Evolutionary conservation across 1,139 yeast genomes (phyloP).

Genomic region (Nematodospora anomalae): DNA sequence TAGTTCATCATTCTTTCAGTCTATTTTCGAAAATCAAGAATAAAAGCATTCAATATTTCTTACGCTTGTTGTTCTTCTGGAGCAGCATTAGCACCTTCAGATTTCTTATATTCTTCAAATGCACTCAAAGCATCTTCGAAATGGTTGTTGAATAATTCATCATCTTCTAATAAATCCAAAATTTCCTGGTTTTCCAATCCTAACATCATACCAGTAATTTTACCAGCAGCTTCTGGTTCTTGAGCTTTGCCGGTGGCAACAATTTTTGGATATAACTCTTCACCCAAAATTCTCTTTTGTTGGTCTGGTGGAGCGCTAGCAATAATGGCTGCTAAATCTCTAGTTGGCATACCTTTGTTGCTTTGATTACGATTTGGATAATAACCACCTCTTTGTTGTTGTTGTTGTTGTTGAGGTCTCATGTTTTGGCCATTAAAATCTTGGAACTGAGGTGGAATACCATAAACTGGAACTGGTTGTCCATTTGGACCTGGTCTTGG

Average conservation of each 20-base stretch:
- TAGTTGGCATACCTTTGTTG: constrained; percentile 22
- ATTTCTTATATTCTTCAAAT: constrained; percentile 77
- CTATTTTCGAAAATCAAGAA: constrained; percentile 1
- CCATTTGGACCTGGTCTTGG: constrained; percentile 76
- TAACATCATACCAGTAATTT: constrained; percentile 98
- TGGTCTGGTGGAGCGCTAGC: constrained; percentile 76
- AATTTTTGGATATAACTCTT: constrained; percentile 94
- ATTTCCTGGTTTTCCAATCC: constrained; percentile 94
- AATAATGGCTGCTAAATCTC: constrained; percentile 57
- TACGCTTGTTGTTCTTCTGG: constrained; percentile 24
- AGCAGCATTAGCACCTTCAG: constrained; percentile 32
- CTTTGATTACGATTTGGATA: constrained; percentile 40
- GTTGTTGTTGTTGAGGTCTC: constrained; percentile 16
- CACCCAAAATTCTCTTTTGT: constrained; percentile 97
- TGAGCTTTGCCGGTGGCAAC: constrained; percentile 82
- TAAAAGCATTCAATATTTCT: constrained; percentile 10
- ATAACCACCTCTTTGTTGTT: constrained; percentile 41
- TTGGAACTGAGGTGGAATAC: constrained; percentile 63
- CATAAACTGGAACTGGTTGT: constrained; percentile 77
- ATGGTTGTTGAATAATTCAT: constrained; percentile 84
- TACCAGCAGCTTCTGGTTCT: constrained; percentile 96
- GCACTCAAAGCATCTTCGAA: constrained; percentile 95
- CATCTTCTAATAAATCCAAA: constrained; percentile 84
- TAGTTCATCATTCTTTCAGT: constrained; percentile 1
- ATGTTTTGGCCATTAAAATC: constrained; percentile 42